These are phyloP conservation scores for Trichophyton equinum DNA, from an alignment of 2,329 filamentous ascomycete species.

Conservation along the genomic window DNA sequence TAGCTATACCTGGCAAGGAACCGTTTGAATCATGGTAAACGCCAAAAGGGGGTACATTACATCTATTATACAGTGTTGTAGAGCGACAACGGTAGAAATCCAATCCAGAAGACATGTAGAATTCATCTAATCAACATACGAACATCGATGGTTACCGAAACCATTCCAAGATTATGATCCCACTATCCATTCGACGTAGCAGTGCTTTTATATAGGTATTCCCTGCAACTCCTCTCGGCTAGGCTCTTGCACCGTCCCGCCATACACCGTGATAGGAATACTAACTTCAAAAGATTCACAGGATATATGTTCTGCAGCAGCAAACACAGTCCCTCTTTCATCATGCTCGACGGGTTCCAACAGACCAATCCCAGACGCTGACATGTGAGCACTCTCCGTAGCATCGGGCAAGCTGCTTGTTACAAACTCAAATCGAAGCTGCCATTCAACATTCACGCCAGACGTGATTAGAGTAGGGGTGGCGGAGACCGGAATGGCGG, in stretches of 20 bases:
- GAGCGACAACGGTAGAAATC: too few species aligned
- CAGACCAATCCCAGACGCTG: conserved; percentile 39
- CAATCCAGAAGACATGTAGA: neutral
- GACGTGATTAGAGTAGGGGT: conserved; percentile 89
- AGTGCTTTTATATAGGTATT: conserved; percentile 25
- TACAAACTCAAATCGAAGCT: conserved; percentile 81
- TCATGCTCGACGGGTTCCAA: conserved; percentile 69
- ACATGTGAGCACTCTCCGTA: conserved; percentile 18
- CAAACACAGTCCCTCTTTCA: conserved; percentile 63
- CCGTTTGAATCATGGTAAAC: neutral
- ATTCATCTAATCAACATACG: neutral
- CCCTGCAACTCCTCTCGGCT: conserved; percentile 30
- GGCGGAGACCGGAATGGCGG: conserved; percentile 68
- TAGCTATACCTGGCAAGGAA: neutral
- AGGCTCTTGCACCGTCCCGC: conserved; percentile 38
- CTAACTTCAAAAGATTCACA: conserved; percentile 87
- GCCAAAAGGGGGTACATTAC: too few species aligned
- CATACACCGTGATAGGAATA: conserved; percentile 72
- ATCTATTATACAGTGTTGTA: too few species aligned
- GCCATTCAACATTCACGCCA: conserved; percentile 78
- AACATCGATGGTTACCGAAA: neutral
- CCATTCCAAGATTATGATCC: neutral
- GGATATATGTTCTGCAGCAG: conserved; percentile 62
- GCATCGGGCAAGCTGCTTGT: conserved; percentile 47
- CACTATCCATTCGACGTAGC: neutral